phyloP scores from a whole-genome alignment of 176 grass and related monocot species.

The Raddia guianensis region DNA sequence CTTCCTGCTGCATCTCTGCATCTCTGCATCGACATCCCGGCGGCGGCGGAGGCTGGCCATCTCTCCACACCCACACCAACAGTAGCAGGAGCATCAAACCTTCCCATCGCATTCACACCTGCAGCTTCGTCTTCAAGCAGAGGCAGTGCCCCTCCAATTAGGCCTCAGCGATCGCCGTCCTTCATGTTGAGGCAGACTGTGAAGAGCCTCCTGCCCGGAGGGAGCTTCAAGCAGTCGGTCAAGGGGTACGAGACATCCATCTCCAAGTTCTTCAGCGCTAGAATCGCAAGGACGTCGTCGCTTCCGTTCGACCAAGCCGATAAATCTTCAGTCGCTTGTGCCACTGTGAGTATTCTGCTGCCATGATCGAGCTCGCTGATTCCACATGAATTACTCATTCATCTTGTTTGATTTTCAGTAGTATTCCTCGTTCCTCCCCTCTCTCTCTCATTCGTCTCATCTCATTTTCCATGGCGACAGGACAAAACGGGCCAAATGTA shows the following conservation, averaged over 20 bases:
- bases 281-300: conserved; percentile 54
- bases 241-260: conserved; percentile 53
- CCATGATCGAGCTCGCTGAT: no score
- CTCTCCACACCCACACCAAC: conserved; percentile 24
- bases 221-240: conserved; percentile 67
- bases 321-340: not conserved
- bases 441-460: not conserved
- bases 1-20: not conserved
- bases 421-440: not conserved
- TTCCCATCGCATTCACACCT: conserved; percentile 28
- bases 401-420: not conserved
- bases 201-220: conserved; percentile 54
- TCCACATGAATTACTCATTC: not conserved
- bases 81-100: not conserved
- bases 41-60: not conserved
- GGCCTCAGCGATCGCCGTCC: conserved; percentile 54
- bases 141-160: not conserved
- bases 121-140: conserved; percentile 27
- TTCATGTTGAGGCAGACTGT: conserved; percentile 52
- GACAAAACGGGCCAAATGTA: conserved; percentile 53
- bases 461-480: conserved; percentile 31
- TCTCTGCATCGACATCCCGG: conserved; percentile 68
- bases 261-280: conserved; percentile 57
- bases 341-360: conserved; percentile 30
- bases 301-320: conserved; percentile 31